Conservation (phyloP, 805 yeast species). For the Ogataea polymorpha region DNA sequence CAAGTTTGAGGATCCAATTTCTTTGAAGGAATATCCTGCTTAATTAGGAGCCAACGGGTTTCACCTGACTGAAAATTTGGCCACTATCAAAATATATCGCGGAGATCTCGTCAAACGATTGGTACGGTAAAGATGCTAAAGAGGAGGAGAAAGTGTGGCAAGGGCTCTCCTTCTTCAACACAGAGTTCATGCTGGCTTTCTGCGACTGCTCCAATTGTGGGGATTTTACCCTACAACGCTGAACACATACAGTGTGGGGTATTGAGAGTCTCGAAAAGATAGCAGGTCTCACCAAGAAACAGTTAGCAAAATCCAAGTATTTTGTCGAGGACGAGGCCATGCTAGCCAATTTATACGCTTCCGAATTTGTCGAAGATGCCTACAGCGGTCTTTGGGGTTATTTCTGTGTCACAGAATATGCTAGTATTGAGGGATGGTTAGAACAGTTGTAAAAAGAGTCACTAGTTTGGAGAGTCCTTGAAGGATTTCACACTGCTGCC, state of each 20-base stretch:
- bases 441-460: background rate
- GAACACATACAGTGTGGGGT: background rate
- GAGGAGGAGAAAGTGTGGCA: background rate
- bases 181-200: background rate
- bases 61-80: background rate
- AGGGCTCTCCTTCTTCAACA: constrained; percentile 5
- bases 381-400: background rate
- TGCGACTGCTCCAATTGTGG: background rate
- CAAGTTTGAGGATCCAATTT: background rate
- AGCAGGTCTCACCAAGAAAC: background rate
- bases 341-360: constrained; percentile 1
- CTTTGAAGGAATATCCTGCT: background rate
- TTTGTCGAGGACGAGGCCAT: constrained; percentile 3
- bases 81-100: constrained; percentile 1
- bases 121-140: constrained; percentile 1
- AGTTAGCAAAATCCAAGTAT: background rate
- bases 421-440: constrained; percentile 1
- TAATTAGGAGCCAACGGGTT: background rate
- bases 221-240: background rate
- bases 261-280: background rate
- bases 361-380: background rate
- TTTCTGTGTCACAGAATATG: background rate
- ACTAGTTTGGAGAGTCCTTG: background rate
- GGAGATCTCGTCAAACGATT: background rate
- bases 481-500: background rate